These are phyloP conservation scores for Sporothrix humicola DNA, from an alignment of 2,329 filamentous ascomycete genomes.

Conservation along the genomic window DNA sequence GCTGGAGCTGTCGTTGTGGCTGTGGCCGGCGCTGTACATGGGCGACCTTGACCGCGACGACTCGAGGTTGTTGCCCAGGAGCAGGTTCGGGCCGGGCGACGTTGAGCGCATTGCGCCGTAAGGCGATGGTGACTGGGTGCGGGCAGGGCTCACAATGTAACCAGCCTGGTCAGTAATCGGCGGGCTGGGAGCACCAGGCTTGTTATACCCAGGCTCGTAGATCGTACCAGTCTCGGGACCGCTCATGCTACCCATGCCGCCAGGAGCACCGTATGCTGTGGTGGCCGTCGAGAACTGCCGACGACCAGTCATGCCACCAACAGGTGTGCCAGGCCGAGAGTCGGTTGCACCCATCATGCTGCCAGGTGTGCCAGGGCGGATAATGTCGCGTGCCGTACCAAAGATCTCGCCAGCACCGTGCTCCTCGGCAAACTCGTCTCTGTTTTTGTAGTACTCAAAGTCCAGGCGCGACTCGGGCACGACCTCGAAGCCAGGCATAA, in stretches of 20 bases:
- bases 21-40: slow-evolving; percentile 51
- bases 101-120: slow-evolving; percentile 28
- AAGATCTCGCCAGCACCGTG: slow-evolving; percentile 78
- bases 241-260: not conserved
- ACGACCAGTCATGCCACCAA: slow-evolving; percentile 45
- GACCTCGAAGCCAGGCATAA: slow-evolving; percentile 80
- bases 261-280: slow-evolving; percentile 20
- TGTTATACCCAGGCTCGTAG: slow-evolving; percentile 38
- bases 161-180: slow-evolving; percentile 27
- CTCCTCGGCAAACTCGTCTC: slow-evolving; percentile 84
- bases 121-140: slow-evolving; percentile 34
- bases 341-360: slow-evolving; percentile 53
- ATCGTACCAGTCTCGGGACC: slow-evolving; percentile 33
- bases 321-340: slow-evolving; percentile 60
- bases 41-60: slow-evolving; percentile 51
- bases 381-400: slow-evolving; percentile 63
- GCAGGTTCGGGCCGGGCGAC: slow-evolving; percentile 39
- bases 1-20: slow-evolving; percentile 59
- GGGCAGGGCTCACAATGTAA: slow-evolving; percentile 19
- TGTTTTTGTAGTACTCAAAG: slow-evolving; percentile 89
- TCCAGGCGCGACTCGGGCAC: slow-evolving; percentile 86
- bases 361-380: slow-evolving; percentile 66
- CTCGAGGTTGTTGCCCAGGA: slow-evolving; percentile 39
- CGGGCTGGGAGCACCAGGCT: slow-evolving; percentile 31
- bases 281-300: slow-evolving; percentile 37